A percentile compares a stretch with the other conserved stretches of the same genome.
Conservation (phyloP, 2,329 filamentous ascomycete genomes). For the Xylaria sp. region DNA sequence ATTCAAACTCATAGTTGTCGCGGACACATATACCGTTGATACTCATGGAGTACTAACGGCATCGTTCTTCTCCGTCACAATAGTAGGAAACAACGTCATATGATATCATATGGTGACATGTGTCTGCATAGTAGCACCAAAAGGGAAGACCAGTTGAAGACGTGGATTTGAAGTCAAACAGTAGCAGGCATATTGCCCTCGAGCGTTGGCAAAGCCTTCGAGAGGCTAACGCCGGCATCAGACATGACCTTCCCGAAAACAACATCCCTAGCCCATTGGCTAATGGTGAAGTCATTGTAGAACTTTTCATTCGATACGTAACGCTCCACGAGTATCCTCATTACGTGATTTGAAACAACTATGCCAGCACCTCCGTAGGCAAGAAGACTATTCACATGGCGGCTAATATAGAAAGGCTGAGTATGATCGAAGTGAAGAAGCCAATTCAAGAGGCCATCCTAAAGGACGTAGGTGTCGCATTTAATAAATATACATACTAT, state of each 20-base stretch:
- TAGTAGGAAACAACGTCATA: neutral
- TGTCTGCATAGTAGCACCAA: neutral
- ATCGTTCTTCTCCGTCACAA: too few species aligned
- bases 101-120: neutral
- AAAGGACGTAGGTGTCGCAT: neutral
- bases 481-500: slow-evolving; percentile 1
- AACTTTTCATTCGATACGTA: neutral
- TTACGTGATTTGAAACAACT: slow-evolving; percentile 1
- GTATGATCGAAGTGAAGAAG: neutral
- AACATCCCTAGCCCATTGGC: neutral
- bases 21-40: too few species aligned
- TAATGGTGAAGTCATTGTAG: neutral
- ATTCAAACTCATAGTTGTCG: slow-evolving; percentile 3
- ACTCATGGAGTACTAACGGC: too few species aligned
- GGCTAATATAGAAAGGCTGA: neutral
- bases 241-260: neutral
- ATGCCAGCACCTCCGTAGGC: neutral
- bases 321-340: neutral
- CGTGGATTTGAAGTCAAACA: slow-evolving; percentile 2
- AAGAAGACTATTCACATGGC: neutral
- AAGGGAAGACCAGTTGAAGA: neutral
- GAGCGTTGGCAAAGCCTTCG: neutral
- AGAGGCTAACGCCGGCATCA: neutral
- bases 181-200: slow-evolving; percentile 2
- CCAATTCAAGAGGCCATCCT: neutral